Evolutionary conservation across 2,329 filamentous ascomycete genomes (phyloP), one percentile per base, ranked within the genome.

Genomic region (Trichoderma guizhouense): DNA sequence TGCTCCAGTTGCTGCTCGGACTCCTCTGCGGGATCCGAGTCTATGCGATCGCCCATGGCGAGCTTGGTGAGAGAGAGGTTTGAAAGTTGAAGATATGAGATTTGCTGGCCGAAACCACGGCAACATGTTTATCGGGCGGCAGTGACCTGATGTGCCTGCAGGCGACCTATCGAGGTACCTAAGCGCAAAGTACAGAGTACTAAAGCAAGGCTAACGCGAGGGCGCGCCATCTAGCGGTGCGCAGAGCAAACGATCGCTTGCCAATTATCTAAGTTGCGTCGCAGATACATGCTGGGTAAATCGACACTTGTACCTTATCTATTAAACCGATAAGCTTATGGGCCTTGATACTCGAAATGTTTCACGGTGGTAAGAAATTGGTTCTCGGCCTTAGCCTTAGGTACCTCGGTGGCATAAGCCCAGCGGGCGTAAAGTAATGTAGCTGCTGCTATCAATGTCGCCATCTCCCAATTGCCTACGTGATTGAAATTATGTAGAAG

Each of bases 31-130:
- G 65, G 21, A 28, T 53, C 71, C 34, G 43, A 28, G 32, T 69
- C 60, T 28, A 34, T 47, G 39, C 36, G 65, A 60, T 60, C 69
- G 51, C 55, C 53, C 71, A 72, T 72, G 58, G 57, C 67, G 18
- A 36, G 28, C 39, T 47, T 58, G 28, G 53, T 18, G 32, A 26
- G 32, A 62, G 32, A 26, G 32, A 62, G 24, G 60, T 28, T 14
- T 14, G 55, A 36, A 36, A 62, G 36, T 43, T 34, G 67, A 62
- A 30, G 30, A 69, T 62, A 69, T 62, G n/a, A 34, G 12, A 36
- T 24, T 53, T 69, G 39, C 67, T 51, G 30, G 8, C 30, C 9
- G 26, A 69, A 30, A 32, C 21, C 65, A 68, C 34, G 55, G 55
- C 57, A 39, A 30, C 18, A 47, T 21, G 61, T 47, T 64, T 64